phyloP scores from a whole-genome alignment of 2,329 filamentous ascomycete genomes.

The Tolypocladium inflatum region DNA sequence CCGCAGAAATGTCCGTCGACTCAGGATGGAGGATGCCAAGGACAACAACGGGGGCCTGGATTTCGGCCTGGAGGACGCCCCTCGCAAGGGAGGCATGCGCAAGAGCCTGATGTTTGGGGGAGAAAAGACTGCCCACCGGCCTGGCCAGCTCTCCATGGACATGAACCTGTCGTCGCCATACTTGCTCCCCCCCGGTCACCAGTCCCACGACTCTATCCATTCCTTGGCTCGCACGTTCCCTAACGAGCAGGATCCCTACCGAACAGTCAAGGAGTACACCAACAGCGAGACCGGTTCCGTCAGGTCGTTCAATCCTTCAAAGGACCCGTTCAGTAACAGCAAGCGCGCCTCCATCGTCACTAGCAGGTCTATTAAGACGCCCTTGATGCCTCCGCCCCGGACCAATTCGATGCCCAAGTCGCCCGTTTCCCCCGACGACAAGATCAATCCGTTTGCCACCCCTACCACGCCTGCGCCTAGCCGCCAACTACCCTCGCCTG shows the following conservation, averaged over 20 bases:
- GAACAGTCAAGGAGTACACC: conserved; percentile 49
- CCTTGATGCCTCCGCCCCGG: conserved; percentile 21
- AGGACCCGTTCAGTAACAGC: conserved; percentile 33
- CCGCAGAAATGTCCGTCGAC: conserved; percentile 62
- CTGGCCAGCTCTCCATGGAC: conserved; percentile 57
- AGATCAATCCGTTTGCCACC: conserved; percentile 24
- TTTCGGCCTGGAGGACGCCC: conserved; percentile 65
- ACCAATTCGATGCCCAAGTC: conserved; percentile 36
- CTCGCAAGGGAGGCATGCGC: conserved; percentile 25
- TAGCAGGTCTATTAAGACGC: conserved; percentile 10
- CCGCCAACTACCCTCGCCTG: conserved; percentile 9
- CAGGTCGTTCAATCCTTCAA: conserved; percentile 36
- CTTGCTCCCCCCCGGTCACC: conserved; percentile 76
- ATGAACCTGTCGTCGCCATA: conserved; percentile 78
- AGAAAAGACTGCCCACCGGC: conserved; percentile 40
- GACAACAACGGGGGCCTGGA: conserved; percentile 89
- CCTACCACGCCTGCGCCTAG: conserved; percentile 20
- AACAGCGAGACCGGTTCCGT: conserved; percentile 47
- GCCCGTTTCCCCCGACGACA: conserved; percentile 22
- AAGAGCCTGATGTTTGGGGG: conserved; percentile 34
- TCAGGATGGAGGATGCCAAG: conserved; percentile 66
- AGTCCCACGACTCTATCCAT: conserved; percentile 77
- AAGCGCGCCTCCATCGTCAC: conserved; percentile 21
- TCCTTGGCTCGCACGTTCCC: conserved; percentile 71
- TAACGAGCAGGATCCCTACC: conserved; percentile 77